Percentiles rank a stretch among this genome's conserved stretches.
These are phyloP conservation scores for Aspergillus bombycis DNA, from an alignment of 2,329 filamentous ascomycete genomes.

Conservation along the genomic window DNA sequence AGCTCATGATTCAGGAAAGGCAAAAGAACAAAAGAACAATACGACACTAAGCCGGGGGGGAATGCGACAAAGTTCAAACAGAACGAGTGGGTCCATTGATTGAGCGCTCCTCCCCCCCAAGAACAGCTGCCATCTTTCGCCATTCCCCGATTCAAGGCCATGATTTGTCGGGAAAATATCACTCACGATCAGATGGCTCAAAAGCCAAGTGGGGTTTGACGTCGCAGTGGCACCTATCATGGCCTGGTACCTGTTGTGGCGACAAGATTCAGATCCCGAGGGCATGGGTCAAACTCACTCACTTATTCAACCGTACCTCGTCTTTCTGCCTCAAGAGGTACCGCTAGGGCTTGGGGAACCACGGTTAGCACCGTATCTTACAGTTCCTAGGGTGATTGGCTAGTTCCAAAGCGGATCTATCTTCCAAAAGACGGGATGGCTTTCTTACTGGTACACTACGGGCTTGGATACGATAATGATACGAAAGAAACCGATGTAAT, in stretches of 20 bases:
- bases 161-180: neutral
- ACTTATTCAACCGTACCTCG: neutral
- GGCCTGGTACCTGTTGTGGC: conserved; percentile 1
- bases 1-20: neutral
- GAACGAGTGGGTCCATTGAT: neutral
- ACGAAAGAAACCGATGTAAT: no score
- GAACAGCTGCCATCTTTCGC: neutral
- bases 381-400: neutral
- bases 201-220: neutral
- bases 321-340: neutral
- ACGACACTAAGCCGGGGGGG: neutral
- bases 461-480: no score
- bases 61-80: neutral
- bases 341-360: neutral
- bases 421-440: neutral
- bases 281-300: neutral
- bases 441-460: no score
- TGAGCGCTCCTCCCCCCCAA: neutral
- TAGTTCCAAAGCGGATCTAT: neutral
- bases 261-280: conserved; percentile 1
- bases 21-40: neutral
- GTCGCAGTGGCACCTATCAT: neutral
- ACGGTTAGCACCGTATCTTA: no score
- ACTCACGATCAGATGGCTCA: neutral
- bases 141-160: neutral